Evolutionary conservation across 2,329 filamentous ascomycete genomes (phyloP).

Genomic region (Colletotrichum liaoningense): DNA sequence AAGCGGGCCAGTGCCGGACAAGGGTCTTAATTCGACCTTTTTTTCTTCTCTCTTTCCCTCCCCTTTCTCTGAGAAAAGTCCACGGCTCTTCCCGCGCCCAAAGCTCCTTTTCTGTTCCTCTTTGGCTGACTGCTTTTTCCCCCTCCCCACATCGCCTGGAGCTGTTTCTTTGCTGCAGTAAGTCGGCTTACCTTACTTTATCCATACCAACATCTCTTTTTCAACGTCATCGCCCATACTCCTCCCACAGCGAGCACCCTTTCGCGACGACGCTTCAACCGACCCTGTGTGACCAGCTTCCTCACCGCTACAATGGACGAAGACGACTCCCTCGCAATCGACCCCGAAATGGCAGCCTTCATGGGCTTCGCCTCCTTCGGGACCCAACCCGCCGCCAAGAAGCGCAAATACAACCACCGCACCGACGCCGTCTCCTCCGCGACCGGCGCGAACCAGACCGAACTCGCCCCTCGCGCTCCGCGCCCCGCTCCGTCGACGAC

Average conservation of each 20-base stretch:
- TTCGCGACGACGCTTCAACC: too few relatives aligned
- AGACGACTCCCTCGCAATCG: constrained; percentile 38
- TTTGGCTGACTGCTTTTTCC: not conserved
- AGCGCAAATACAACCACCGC: constrained; percentile 73
- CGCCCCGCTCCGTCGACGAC: constrained; percentile 15
- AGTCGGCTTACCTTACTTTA: too few relatives aligned
- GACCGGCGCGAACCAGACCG: constrained; percentile 48
- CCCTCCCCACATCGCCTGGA: not conserved
- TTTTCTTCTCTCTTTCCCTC: not conserved
- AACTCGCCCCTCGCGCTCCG: constrained; percentile 47
- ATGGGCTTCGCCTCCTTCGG: constrained; percentile 84
- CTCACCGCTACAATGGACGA: constrained; percentile 28
- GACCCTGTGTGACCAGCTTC: too few relatives aligned
- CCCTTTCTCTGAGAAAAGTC: not conserved
- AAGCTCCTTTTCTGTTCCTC: not conserved
- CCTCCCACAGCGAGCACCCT: not conserved
- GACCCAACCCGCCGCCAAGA: constrained; percentile 65
- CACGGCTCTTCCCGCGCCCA: constrained; percentile 22
- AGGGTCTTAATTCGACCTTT: constrained; percentile 31
- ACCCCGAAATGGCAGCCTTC: constrained; percentile 67
- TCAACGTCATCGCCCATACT: not conserved
- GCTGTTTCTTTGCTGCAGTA: not conserved
- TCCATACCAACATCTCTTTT: not conserved
- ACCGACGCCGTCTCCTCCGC: constrained; percentile 60
- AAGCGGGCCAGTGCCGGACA: constrained; percentile 23